A percentile compares a stretch with the other conserved stretches of the same genome.
These are phyloP conservation scores for Cutaneotrichosporon spelunceum DNA, from an alignment of 1,284 basidiomycete genomes.

Conservation along the genomic window DNA sequence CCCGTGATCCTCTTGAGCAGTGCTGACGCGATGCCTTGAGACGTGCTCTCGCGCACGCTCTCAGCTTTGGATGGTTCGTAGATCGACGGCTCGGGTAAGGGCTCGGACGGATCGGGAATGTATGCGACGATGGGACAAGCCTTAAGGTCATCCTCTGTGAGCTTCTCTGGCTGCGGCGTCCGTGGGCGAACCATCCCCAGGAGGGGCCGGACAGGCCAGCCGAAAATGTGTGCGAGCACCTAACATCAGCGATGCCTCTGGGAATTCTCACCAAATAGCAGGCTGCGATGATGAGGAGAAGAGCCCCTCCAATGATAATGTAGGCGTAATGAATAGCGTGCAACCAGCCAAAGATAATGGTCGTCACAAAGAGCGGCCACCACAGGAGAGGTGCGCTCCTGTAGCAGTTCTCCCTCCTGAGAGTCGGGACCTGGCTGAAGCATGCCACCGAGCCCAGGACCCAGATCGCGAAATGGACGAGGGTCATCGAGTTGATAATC, in stretches of 20 bases:
- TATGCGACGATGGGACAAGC: slow-evolving; percentile 31
- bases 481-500: neutral
- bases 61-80: slow-evolving; percentile 7
- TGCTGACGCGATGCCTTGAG: neutral
- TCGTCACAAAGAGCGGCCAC: slow-evolving; percentile 40
- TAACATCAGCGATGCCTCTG: neutral
- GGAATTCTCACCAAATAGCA: slow-evolving; percentile 1
- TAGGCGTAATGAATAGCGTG: slow-evolving; percentile 29
- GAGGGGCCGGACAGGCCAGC: neutral
- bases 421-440: slow-evolving; percentile 17
- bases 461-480: neutral
- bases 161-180: slow-evolving; percentile 3
- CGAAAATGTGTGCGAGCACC: neutral
- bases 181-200: neutral
- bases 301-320: slow-evolving; percentile 22
- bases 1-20: slow-evolving; percentile 1
- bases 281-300: neutral
- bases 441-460: slow-evolving; percentile 34
- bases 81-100: slow-evolving; percentile 10
- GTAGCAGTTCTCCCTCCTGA: slow-evolving; percentile 28
- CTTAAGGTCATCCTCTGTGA: slow-evolving; percentile 18
- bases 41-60: neutral
- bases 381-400: slow-evolving; percentile 35
- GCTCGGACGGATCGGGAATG: slow-evolving; percentile 26
- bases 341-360: slow-evolving; percentile 21